Conservation (phyloP, 2,329 filamentous ascomycete genomes). For the Colletotrichum shisoi region DNA sequence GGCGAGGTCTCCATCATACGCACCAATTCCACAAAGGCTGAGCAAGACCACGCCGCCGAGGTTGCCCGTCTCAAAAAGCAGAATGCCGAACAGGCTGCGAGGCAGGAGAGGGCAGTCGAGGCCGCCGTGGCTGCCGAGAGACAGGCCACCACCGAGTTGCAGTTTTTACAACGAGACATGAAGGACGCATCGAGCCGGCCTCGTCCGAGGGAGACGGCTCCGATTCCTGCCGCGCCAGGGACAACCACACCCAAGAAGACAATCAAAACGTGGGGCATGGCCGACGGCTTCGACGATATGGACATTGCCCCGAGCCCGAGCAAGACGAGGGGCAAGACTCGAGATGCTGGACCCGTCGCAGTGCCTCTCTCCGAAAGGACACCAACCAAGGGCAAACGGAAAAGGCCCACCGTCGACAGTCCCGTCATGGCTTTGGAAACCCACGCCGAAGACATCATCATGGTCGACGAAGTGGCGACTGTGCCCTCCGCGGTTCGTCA, state of each 20-base stretch:
- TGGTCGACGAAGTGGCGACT: constrained; percentile 45
- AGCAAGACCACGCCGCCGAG: constrained; percentile 69
- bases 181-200: constrained; percentile 63
- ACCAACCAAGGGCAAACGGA: constrained; percentile 75
- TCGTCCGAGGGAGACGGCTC: constrained; percentile 55
- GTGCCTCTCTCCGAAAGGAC: constrained; percentile 60
- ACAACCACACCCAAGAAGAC: constrained; percentile 67
- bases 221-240: constrained; percentile 40
- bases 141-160: constrained; percentile 71
- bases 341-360: constrained; percentile 54
- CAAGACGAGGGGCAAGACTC: constrained; percentile 57
- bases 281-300: constrained; percentile 80
- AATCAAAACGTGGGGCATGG: constrained; percentile 64
- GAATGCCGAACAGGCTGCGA: constrained; percentile 69
- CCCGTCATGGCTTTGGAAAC: constrained; percentile 69
- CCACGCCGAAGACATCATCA: constrained; percentile 54
- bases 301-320: constrained; percentile 64
- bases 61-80: constrained; percentile 68
- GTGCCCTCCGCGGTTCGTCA: neutral
- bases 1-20: constrained; percentile 81
- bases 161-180: constrained; percentile 77
- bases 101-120: constrained; percentile 70
- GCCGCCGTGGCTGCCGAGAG: constrained; percentile 70
- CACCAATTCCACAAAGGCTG: constrained; percentile 69
- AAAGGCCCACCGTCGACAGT: constrained; percentile 70